These are phyloP conservation scores for Penicillium expansum DNA, from an alignment of 2,329 filamentous ascomycete species.

Conservation along the genomic window DNA sequence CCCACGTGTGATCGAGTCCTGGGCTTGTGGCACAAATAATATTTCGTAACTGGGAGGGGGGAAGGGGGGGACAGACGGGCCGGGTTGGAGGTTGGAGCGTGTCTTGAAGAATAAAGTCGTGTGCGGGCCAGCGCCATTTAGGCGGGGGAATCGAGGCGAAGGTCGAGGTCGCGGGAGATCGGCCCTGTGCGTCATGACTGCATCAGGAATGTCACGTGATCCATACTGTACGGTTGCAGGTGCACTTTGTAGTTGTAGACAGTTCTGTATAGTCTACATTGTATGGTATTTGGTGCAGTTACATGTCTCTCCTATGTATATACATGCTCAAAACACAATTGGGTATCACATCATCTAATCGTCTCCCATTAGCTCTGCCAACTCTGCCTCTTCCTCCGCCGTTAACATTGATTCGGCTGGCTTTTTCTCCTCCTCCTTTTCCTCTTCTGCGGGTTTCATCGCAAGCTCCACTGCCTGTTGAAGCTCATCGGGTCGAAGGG, in stretches of 20 bases:
- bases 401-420: constrained; percentile 61
- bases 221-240: neutral
- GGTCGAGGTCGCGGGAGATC: constrained; percentile 28
- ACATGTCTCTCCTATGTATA: neutral
- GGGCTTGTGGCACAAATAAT: neutral
- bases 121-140: constrained; percentile 11
- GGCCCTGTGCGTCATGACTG: constrained; percentile 35
- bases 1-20: constrained; percentile 4
- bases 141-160: constrained; percentile 21
- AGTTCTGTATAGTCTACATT: neutral
- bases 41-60: neutral
- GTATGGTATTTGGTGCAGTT: neutral
- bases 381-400: constrained; percentile 85
- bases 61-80: neutral
- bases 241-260: neutral
- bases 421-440: constrained; percentile 46
- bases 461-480: constrained; percentile 55
- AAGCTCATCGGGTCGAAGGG: constrained; percentile 61
- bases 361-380: constrained; percentile 86
- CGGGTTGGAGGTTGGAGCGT: neutral
- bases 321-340: constrained; percentile 4
- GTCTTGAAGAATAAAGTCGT: neutral
- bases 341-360: constrained; percentile 36
- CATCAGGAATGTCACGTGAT: constrained; percentile 29
- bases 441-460: constrained; percentile 43